Percentiles rank a stretch among this genome's conserved stretches.
phyloP scores from a whole-genome alignment of 176 grass and related monocot genomes.

The Puccinellia tenuiflora region DNA sequence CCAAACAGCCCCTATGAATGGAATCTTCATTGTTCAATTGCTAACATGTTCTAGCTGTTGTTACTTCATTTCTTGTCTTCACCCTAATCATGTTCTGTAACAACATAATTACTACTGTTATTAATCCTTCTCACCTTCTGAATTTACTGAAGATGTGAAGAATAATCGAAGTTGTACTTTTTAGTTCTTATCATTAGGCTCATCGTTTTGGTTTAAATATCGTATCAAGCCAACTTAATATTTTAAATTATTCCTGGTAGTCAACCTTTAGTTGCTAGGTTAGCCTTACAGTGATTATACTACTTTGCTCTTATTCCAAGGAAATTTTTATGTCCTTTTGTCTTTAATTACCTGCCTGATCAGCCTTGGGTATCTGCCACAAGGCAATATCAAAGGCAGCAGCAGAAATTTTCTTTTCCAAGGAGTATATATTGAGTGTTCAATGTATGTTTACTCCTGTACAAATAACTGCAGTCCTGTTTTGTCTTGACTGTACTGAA shows the following conservation, averaged over 20 bases:
- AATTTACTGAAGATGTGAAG: not conserved
- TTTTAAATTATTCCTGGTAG: not conserved
- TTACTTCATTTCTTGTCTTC: constrained; percentile 4
- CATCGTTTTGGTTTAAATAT: not conserved
- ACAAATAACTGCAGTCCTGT: not conserved
- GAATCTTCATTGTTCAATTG: not conserved
- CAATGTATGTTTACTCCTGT: constrained; percentile 5
- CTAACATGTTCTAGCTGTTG: not conserved
- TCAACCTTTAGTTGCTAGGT: not conserved
- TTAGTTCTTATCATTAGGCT: not conserved
- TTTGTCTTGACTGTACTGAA: constrained; percentile 13
- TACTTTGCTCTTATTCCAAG: not conserved
- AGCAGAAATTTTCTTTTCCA: not conserved
- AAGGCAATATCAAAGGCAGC: not conserved
- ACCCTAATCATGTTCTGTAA: not conserved
- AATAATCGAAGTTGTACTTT: not conserved
- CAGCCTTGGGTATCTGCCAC: not conserved
- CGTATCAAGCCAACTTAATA: not conserved
- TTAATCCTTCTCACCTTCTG: not conserved
- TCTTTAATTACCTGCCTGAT: not conserved
- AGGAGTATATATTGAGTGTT: not conserved
- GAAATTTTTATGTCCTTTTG: not conserved
- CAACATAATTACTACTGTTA: not conserved
- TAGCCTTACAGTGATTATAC: not conserved
- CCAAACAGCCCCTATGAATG: too few relatives aligned